phyloP scores from a whole-genome alignment of 2,329 filamentous ascomycete genomes.

The Colletotrichum destructivum region DNA sequence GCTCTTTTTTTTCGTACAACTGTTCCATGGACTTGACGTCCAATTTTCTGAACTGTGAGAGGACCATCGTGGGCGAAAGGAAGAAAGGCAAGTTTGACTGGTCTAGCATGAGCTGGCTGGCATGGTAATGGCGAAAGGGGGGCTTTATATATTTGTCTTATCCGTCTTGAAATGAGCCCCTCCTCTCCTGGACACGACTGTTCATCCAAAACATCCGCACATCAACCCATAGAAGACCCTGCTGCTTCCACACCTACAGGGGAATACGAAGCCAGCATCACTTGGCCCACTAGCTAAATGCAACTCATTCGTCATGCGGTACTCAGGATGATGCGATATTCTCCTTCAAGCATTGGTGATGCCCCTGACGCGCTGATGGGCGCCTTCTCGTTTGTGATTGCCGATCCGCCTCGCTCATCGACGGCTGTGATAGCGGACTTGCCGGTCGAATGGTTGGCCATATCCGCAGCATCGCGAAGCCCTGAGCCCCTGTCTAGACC shows the following conservation, averaged over 20 bases:
- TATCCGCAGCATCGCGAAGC: no score
- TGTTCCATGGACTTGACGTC: neutral
- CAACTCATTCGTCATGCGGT: neutral
- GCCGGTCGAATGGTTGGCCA: no score
- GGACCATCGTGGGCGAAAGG: neutral
- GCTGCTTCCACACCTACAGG: neutral
- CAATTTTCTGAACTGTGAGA: neutral
- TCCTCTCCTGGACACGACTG: neutral
- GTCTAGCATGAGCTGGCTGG: conserved; percentile 7
- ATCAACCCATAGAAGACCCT: conserved; percentile 6
- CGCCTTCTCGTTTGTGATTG: neutral
- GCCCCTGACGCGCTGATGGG: neutral
- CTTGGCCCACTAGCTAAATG: neutral
- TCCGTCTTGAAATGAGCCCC: neutral
- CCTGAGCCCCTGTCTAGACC: no score
- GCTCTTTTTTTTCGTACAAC: conserved; percentile 10
- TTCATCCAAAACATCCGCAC: neutral
- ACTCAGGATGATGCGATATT: neutral
- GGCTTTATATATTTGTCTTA: conserved; percentile 2
- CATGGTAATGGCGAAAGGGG: neutral
- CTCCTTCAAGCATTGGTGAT: neutral
- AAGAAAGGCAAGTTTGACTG: neutral
- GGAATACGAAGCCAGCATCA: neutral
- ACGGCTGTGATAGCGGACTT: no score
- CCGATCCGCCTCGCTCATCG: neutral